phyloP scores from a whole-genome alignment of 2,329 filamentous ascomycete species.

The Cladosporium sphaerospermum region DNA sequence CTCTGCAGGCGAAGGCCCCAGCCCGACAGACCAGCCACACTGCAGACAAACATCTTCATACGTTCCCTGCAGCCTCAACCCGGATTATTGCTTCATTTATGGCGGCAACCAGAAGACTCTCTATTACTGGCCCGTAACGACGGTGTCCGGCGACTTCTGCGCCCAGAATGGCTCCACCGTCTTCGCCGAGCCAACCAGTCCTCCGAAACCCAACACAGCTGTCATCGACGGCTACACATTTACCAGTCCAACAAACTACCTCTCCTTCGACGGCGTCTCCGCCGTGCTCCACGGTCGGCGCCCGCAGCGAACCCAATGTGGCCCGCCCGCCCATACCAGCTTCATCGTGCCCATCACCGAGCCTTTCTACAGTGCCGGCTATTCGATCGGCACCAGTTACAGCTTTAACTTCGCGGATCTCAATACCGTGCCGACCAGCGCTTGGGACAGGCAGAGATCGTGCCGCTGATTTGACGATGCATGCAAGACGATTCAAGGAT shows the following conservation, averaged over 20 bases:
- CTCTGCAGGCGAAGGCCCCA: background rate
- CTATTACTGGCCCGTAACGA: conserved; percentile 10
- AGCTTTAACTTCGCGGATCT: conserved; percentile 7
- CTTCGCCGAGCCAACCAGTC: background rate
- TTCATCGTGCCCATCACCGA: conserved; percentile 1
- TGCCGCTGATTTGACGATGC: background rate
- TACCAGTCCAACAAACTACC: conserved; percentile 5
- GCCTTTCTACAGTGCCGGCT: conserved; percentile 5
- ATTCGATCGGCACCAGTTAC: background rate
- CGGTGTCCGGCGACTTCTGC: conserved; percentile 4
- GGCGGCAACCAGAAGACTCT: background rate
- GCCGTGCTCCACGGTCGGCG: background rate
- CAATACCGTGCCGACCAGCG: background rate
- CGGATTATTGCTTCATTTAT: background rate
- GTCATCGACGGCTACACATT: conserved; percentile 5
- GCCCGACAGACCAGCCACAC: background rate
- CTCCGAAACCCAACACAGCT: conserved; percentile 2
- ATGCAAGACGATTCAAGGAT: background rate
- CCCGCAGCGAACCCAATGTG: background rate
- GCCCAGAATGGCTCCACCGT: conserved; percentile 2
- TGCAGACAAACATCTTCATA: background rate
- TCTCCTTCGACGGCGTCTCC: background rate
- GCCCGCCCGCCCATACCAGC: background rate
- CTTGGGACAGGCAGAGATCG: background rate
- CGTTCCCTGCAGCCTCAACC: background rate